These are phyloP conservation scores for Colletotrichum noveboracense DNA, from an alignment of 2,329 filamentous ascomycete genomes.

Conservation along the genomic window DNA sequence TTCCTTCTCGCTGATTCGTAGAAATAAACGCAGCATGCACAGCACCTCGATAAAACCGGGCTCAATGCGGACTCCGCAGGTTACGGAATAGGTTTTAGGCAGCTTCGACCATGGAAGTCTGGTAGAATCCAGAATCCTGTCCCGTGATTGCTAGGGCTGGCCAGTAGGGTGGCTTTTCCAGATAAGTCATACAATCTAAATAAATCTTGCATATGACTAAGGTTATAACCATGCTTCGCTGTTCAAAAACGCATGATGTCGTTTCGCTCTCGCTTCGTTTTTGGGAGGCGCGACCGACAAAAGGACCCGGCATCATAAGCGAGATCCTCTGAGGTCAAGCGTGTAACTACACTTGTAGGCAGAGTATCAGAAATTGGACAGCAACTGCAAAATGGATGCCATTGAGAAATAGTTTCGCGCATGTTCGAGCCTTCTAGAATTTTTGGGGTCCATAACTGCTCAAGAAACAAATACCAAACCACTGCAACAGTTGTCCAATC, in stretches of 20 bases:
- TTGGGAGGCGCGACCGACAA: background rate
- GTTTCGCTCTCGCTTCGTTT: background rate
- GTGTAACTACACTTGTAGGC: background rate
- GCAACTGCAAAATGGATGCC: background rate
- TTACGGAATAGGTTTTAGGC: background rate
- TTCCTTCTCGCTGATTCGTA: background rate
- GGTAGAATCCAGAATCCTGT: background rate
- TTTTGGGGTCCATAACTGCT: background rate
- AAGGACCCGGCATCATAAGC: background rate
- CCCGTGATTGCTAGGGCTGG: background rate
- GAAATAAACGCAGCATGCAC: background rate
- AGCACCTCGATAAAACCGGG: background rate
- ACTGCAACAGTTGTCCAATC: background rate
- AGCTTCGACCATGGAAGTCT: background rate
- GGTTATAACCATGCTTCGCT: background rate
- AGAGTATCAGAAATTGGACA: background rate
- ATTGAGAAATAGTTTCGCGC: background rate
- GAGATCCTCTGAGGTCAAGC: background rate
- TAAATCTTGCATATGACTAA: constrained; percentile 1
- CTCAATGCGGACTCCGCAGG: background rate
- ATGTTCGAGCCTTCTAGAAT: background rate
- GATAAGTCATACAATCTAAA: background rate
- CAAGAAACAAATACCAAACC: background rate
- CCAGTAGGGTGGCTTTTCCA: background rate
- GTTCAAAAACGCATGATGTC: background rate